Conservation (phyloP, 148 eudicot species). For the Agrostemma githago region DNA sequence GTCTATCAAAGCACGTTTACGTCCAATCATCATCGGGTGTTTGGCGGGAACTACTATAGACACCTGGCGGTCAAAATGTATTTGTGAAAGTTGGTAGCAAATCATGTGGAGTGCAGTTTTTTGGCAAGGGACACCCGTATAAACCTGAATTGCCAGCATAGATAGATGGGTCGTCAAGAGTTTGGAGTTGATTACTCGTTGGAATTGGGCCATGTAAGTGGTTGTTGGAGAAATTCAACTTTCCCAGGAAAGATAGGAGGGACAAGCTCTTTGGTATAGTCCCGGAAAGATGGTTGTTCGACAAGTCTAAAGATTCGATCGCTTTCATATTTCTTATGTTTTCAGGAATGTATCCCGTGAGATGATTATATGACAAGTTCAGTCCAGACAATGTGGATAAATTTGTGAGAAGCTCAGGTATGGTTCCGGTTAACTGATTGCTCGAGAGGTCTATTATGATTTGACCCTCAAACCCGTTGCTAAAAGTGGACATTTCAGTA, state of each 20-base stretch:
- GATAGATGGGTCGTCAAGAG: constrained; percentile 19
- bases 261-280: too few relatives aligned
- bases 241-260: too few relatives aligned
- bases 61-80: too few relatives aligned
- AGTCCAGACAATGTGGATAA: constrained; percentile 8
- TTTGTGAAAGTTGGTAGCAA: background rate
- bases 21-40: too few relatives aligned
- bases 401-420: constrained; percentile 35
- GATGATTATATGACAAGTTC: constrained; percentile 25
- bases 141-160: constrained; percentile 33
- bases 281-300: too few relatives aligned
- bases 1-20: too few relatives aligned
- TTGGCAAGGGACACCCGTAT: constrained; percentile 36
- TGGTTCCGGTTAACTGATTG: constrained; percentile 33
- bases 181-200: constrained; percentile 25
- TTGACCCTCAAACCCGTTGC: background rate
- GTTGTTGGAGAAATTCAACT: constrained; percentile 27
- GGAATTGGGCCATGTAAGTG: constrained; percentile 28
- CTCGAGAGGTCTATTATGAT: constrained; percentile 34
- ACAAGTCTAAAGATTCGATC: constrained; percentile 23
- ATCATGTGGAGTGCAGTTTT: constrained; percentile 20
- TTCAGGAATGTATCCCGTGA: constrained; percentile 23
- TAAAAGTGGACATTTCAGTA: background rate
- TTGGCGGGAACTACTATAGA: too few relatives aligned
- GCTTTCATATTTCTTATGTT: too few relatives aligned